These are phyloP conservation scores for Poterioochromonas sp. DNA, from an alignment of 352 stramenopile genomes.

Conservation along the genomic window DNA sequence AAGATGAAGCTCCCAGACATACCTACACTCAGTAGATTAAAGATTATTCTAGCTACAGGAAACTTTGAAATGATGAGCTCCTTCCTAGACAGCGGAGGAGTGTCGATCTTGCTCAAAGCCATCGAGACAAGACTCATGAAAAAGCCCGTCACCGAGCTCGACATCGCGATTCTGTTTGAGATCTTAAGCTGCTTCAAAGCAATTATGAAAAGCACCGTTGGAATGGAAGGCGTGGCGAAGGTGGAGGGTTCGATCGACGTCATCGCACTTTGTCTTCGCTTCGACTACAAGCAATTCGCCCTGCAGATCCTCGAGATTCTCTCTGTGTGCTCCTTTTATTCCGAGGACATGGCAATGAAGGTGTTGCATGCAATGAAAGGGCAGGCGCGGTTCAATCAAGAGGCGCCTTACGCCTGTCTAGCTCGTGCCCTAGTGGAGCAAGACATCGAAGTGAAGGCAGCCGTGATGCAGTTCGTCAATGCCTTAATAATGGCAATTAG, in stretches of 20 bases:
- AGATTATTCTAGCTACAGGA: background rate
- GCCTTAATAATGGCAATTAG: background rate
- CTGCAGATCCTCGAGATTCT: slow-evolving; percentile 12
- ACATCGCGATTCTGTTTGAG: slow-evolving; percentile 15
- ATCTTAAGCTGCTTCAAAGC: background rate
- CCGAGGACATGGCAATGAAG: background rate
- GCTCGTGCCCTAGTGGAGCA: background rate
- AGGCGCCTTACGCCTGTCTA: background rate
- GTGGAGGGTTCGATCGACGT: background rate
- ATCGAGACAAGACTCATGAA: background rate
- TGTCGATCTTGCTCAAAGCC: background rate
- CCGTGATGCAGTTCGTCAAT: slow-evolving; percentile 5
- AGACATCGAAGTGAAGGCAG: slow-evolving; percentile 19
- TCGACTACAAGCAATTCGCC: background rate
- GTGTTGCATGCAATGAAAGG: background rate
- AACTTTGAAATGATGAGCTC: background rate
- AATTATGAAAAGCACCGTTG: slow-evolving; percentile 2
- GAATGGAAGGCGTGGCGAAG: background rate
- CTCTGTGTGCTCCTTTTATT: slow-evolving; percentile 20
- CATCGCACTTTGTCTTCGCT: background rate
- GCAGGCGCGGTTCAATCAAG: background rate
- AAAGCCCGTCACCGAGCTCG: background rate
- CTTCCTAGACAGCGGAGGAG: background rate
- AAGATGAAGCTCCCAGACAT: background rate
- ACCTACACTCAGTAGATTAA: background rate